Evolutionary conservation across 1,284 basidiomycete genomes (phyloP), one percentile per base, ranked within the genome.

Genomic region (Apiotrichum akiyoshidainum): DNA sequence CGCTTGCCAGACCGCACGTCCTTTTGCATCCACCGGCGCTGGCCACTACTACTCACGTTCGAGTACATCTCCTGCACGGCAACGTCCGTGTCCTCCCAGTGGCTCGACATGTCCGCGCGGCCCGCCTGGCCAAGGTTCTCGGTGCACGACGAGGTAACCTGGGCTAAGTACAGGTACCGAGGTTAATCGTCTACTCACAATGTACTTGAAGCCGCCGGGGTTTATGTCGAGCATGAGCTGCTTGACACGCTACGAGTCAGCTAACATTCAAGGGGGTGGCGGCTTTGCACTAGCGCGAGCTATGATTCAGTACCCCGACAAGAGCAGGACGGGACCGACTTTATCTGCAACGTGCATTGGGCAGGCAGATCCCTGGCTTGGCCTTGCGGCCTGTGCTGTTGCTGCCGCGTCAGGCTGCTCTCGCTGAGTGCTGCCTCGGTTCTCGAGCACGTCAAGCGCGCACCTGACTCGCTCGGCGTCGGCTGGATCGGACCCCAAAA

Each of bases 81-180:
- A 0, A 54, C 49, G 59, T 76, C 74, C 13, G 71, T 67, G 51
- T 74, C 73, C 67, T 76, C 74, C 74, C 74, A 76, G 63, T 76
- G 74, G 62, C 73, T 75, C 22, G 70, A 67, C 70, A 76, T 70
- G 63, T 76, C 74, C n/a, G 73, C 74, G 46, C 74, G 62, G 22
- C 73, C 74, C 16, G 71, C 74, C 59, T 76, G 74, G 42, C 74
- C 74, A 26, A 71, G 65, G 58, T 76, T 76, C 63, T 76, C 71
- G 10, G 68, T 67, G 39, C 75, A 58, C 12, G 73, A 73, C 13
- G 68, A 60, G 26, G 69, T 72, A 17, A 71, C 70, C 70, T 72
- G 55, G 11, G 9, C 35, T 41, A 56, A 52, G 11, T 46, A 13
- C 44, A 17, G 11, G n/a, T n/a, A n/a, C n/a, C n/a, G n/a, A n/a